phyloP scores from a whole-genome alignment of 768 basidiomycete genomes.

The Baorangia bicolor region DNA sequence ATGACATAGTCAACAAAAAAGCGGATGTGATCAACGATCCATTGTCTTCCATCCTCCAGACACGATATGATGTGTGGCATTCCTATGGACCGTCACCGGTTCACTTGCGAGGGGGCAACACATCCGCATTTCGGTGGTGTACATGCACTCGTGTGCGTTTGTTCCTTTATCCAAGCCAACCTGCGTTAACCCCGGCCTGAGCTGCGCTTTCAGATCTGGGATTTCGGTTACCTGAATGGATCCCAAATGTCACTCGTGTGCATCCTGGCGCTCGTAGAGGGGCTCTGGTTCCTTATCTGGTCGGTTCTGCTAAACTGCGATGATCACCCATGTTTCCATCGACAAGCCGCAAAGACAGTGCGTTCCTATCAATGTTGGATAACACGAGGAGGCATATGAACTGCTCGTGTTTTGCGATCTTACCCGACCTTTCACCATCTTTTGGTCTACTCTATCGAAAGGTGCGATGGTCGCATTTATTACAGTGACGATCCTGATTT shows the following conservation, averaged over 20 bases:
- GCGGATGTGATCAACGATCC: not conserved
- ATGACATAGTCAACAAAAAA: not conserved
- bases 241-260: not conserved
- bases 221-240: not conserved
- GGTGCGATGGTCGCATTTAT: not conserved
- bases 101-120: not conserved
- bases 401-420: constrained; percentile 39
- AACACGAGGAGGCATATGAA: not conserved
- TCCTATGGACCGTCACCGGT: not conserved
- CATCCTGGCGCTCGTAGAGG: not conserved
- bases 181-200: not conserved
- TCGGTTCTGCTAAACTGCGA: not conserved
- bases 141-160: constrained; percentile 26
- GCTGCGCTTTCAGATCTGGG: no score
- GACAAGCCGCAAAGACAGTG: constrained; percentile 45
- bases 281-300: not conserved
- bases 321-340: constrained; percentile 40
- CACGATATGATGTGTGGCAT: not conserved
- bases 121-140: not conserved
- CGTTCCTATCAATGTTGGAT: not conserved
- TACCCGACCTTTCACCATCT: constrained; percentile 29
- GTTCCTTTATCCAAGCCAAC: not conserved
- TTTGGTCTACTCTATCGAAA: not conserved
- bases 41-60: not conserved
- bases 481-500: not conserved